These are phyloP conservation scores for Pyrenula massariospora DNA, from an alignment of 495 filamentous ascomycete genomes.

Conservation along the genomic window DNA sequence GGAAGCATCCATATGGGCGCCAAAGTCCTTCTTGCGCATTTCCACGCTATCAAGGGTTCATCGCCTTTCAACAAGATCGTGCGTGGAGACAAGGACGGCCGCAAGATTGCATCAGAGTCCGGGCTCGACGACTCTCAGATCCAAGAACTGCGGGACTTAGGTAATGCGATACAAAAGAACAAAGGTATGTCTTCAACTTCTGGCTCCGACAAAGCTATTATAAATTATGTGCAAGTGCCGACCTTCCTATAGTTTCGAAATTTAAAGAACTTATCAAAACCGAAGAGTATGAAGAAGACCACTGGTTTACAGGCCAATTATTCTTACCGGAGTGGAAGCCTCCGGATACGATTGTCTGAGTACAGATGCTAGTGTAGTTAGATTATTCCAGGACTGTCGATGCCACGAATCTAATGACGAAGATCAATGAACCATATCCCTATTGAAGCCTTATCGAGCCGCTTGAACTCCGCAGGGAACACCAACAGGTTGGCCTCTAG, in stretches of 20 bases:
- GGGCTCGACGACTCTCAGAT: neutral
- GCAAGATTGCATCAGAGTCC: neutral
- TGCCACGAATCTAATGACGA: no score
- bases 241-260: neutral
- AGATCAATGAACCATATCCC: no score
- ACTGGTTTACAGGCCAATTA: neutral
- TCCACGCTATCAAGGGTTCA: neutral
- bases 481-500: no score
- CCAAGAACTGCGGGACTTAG: neutral
- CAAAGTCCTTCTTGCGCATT: neutral
- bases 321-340: neutral
- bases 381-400: no score
- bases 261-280: neutral
- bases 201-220: no score
- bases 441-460: no score
- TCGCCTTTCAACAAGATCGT: neutral
- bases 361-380: no score
- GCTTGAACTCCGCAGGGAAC: no score
- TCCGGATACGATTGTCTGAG: neutral
- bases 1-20: neutral
- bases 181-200: neutral
- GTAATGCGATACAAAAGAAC: neutral
- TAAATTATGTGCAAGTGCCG: no score
- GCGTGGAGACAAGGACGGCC: neutral
- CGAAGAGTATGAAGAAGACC: neutral